Evolutionary conservation across 768 basidiomycete species (phyloP).

Genomic region (Suillus lakei): DNA sequence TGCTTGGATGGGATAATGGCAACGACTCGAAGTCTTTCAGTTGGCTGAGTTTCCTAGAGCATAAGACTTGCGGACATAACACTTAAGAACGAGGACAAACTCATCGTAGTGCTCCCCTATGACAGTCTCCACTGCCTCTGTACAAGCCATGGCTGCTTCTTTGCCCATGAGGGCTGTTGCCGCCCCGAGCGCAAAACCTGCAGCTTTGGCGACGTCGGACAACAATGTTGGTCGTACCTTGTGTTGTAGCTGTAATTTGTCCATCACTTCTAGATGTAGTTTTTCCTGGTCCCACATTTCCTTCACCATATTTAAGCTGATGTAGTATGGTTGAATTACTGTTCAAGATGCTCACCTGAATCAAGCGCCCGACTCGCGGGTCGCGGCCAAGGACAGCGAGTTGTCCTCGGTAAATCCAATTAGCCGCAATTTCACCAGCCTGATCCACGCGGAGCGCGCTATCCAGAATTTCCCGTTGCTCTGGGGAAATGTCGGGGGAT

Average conservation of each 20-base stretch:
- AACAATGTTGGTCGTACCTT: constrained; percentile 82
- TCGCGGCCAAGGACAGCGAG: constrained; percentile 71
- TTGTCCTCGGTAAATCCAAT: constrained; percentile 94
- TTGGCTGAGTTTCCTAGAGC: constrained; percentile 57
- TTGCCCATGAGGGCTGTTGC: constrained; percentile 86
- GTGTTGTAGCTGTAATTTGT: constrained; percentile 85
- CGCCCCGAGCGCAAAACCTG: constrained; percentile 86
- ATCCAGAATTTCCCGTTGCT: constrained; percentile 58
- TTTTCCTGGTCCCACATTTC: constrained; percentile 98
- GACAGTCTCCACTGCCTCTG: constrained; percentile 96
- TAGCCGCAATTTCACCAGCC: constrained; percentile 94
- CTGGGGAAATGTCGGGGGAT: constrained; percentile 61
- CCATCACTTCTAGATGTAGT: constrained; percentile 87
- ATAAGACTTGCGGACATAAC: constrained; percentile 3
- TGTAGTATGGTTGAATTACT: constrained; percentile 5
- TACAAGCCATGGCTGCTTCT: constrained; percentile 98
- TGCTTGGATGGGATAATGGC: constrained; percentile 73
- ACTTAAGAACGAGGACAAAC: constrained; percentile 52
- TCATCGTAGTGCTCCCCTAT: constrained; percentile 99
- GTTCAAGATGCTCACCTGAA: constrained; percentile 60
- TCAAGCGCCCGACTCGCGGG: constrained; percentile 58
- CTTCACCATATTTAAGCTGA: constrained; percentile 45
- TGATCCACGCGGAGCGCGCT: constrained; percentile 89
- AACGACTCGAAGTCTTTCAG: constrained; percentile 71
- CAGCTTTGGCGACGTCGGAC: constrained; percentile 82